These are phyloP conservation scores for Mrakia frigida DNA, from an alignment of 768 basidiomycete genomes.

Conservation along the genomic window DNA sequence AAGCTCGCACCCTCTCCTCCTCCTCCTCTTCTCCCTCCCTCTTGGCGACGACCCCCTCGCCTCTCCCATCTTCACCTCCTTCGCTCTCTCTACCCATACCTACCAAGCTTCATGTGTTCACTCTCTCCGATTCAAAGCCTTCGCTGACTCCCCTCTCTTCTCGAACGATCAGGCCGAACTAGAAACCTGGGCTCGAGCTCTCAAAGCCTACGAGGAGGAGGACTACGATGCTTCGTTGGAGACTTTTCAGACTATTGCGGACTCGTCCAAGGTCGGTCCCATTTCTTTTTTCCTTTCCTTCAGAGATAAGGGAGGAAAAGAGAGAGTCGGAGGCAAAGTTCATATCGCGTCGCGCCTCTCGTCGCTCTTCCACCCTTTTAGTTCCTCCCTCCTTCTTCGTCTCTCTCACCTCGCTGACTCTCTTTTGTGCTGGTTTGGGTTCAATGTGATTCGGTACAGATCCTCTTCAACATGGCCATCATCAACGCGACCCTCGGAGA, in stretches of 20 bases:
- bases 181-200: conserved; percentile 79
- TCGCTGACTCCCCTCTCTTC: background rate
- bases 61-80: background rate
- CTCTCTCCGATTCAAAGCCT: background rate
- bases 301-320: no score
- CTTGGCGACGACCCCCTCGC: background rate
- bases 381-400: conserved; percentile 44
- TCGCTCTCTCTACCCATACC: background rate
- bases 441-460: no score
- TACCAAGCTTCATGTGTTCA: background rate
- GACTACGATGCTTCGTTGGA: conserved; percentile 71
- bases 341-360: conserved; percentile 43
- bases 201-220: conserved; percentile 79
- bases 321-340: no score
- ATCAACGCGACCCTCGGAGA: conserved; percentile 88
- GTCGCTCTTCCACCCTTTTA: conserved; percentile 38
- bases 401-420: conserved; percentile 75
- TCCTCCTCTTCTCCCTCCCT: background rate
- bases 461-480: conserved; percentile 85
- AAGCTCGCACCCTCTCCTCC: background rate
- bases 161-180: conserved; percentile 56
- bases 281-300: background rate
- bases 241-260: conserved; percentile 53
- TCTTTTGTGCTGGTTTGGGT: no score
- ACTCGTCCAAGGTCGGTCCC: conserved; percentile 23